Percentiles rank a stretch among this genome's conserved stretches.
phyloP scores from a whole-genome alignment of 371 early-diverging fungal genomes.

The Furculomyces boomerangus region DNA sequence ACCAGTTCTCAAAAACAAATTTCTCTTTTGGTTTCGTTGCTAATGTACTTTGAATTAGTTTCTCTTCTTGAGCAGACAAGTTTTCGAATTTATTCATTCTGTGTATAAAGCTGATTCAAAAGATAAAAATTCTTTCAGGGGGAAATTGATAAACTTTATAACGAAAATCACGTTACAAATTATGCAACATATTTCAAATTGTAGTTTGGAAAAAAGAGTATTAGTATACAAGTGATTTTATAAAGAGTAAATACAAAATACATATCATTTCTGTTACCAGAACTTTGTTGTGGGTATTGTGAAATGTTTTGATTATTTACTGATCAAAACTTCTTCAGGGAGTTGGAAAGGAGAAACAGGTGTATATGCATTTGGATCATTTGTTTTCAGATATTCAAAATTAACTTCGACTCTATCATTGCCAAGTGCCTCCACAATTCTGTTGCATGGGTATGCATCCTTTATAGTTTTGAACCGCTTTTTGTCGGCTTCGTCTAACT shows the following conservation, averaged over 20 bases:
- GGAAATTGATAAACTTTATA: no score
- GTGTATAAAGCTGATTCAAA: neutral
- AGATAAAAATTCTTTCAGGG: neutral
- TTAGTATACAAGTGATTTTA: no score
- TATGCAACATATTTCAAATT: no score
- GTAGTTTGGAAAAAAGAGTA: no score
- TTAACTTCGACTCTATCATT: neutral
- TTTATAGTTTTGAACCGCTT: neutral
- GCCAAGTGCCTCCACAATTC: neutral
- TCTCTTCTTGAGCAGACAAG: neutral
- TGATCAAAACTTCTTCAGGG: neutral
- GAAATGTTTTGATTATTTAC: no score
- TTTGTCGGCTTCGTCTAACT: conserved; percentile 11
- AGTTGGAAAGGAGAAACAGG: neutral
- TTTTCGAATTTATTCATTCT: neutral
- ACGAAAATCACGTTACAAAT: no score
- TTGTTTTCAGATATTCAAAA: conserved; percentile 1
- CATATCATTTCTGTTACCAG: no score
- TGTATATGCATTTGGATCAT: neutral
- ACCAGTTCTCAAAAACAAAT: conserved; percentile 41
- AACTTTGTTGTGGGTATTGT: no score
- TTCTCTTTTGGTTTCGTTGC: neutral
- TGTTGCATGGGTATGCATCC: neutral
- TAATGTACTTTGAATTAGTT: neutral
- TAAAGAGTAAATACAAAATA: no score